A percentile compares a stretch with the other conserved stretches of the same genome.
These are phyloP conservation scores for Cryphonectria parasitica DNA, from an alignment of 2,329 filamentous ascomycete species.

Conservation along the genomic window DNA sequence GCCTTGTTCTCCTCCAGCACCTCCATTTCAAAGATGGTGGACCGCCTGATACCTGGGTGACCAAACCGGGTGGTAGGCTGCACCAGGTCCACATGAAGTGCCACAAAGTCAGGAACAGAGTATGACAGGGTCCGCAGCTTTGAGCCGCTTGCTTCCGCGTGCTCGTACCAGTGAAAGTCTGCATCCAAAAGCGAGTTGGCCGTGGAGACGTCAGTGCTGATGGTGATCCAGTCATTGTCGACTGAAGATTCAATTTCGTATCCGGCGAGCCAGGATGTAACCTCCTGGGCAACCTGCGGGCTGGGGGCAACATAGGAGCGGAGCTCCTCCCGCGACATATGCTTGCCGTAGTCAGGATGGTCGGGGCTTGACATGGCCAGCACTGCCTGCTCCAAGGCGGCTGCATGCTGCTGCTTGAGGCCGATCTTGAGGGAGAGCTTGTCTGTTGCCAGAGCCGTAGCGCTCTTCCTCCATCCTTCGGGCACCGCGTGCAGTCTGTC, in stretches of 20 bases:
- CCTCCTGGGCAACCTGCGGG: constrained; percentile 48
- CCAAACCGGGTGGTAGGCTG: constrained; percentile 69
- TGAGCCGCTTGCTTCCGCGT: constrained; percentile 44
- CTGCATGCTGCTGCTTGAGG: constrained; percentile 51
- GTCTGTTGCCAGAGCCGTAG: constrained; percentile 42
- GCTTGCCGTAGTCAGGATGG: constrained; percentile 61
- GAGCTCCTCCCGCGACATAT: constrained; percentile 65
- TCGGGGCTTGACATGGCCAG: constrained; percentile 65
- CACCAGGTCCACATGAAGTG: constrained; percentile 61
- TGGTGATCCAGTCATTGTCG: constrained; percentile 64
- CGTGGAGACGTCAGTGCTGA: constrained; percentile 53
- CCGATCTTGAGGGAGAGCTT: constrained; percentile 53
- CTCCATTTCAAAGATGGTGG: constrained; percentile 44
- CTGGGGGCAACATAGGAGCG: constrained; percentile 57
- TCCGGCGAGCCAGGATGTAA: constrained; percentile 59
- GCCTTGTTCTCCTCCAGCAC: constrained; percentile 33
- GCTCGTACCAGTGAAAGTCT: constrained; percentile 59
- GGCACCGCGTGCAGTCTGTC: constrained; percentile 43
- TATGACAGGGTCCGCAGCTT: constrained; percentile 60
- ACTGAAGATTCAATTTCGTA: constrained; percentile 53
- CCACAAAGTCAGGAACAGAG: constrained; percentile 61
- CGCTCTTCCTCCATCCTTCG: constrained; percentile 43
- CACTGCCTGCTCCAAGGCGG: constrained; percentile 60
- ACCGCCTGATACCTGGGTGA: constrained; percentile 48
- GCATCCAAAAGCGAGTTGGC: constrained; percentile 62